Evolutionary conservation across 169 alveolate species (phyloP), one percentile per base, ranked within the genome.

Genomic region (Cyclospora cayetanensis): DNA sequence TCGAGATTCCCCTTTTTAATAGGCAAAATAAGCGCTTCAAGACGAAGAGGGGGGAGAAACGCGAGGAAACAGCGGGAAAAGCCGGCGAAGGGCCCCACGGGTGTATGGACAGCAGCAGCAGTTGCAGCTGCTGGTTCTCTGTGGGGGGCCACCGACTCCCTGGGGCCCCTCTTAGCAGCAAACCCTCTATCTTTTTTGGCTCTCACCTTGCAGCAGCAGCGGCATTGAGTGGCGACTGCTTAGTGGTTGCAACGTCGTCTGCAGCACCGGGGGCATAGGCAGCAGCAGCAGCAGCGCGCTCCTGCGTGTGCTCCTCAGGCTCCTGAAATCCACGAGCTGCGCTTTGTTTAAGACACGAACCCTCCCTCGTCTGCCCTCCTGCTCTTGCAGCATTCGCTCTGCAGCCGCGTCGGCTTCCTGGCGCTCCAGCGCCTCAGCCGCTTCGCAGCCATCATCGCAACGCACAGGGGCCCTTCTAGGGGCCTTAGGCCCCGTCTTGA

Each of bases 121-220:
- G 83, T 53, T 35, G 83, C 83, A 34, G 83, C 79, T 66, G 79
- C 39, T 66, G 79, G 43, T 25, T 35, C 43, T 15, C 41, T 65
- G 77, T 31, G 46, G 83, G 83, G 83, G 83, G 83, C 83, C 37
- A 53, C 83, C 83, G 83, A 70, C 83, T 11, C 46, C 53, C 31
- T 25, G 83, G 83, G 83, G 83, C 43, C 83, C 83, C 79, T 27
- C 25, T 31, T 15, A 70, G 83, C 83, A 31, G 25, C 83, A 70
- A 70, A 70, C 50, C 83, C 83, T 18, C 37, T 70, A 70, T 70
- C 7, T 70, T 70, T 70, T 37, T 70, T 70, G 83, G 83, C 83
- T 70, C 12, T 70, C 53, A 70, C 5, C 20, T 70, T 31, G 52
- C 83, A 70, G 83, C 83, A 70, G 83, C 83, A 35, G 18, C 53